Evolutionary conservation across 192 early-diverging fungal genomes (phyloP).

Genomic region (Backusella morwellensis): DNA sequence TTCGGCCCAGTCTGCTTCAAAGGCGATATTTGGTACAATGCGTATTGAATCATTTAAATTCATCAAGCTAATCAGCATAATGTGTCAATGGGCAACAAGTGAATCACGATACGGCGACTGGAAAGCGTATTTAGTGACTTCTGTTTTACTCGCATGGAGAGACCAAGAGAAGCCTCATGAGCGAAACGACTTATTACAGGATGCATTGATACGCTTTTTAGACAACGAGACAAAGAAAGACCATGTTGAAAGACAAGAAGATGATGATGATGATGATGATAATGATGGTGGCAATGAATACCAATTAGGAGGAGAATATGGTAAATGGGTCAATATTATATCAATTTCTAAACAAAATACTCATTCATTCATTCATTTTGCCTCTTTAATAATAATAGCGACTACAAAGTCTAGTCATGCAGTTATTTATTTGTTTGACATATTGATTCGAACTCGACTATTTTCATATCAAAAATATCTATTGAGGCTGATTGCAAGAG

Average conservation of each 20-base stretch:
- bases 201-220: constrained; percentile 49
- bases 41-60: not conserved
- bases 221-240: constrained; percentile 27
- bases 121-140: constrained; percentile 44
- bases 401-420: not conserved
- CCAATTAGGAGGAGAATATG: not conserved
- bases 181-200: constrained; percentile 36
- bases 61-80: constrained; percentile 29
- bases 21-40: constrained; percentile 11
- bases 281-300: not conserved
- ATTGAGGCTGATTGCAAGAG: constrained; percentile 55
- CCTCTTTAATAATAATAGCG: not conserved
- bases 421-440: constrained; percentile 46
- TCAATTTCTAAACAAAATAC: not conserved
- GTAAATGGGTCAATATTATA: not conserved
- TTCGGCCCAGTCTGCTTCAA: constrained; percentile 26
- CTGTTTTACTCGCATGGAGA: constrained; percentile 42
- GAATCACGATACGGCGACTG: constrained; percentile 44
- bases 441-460: constrained; percentile 49
- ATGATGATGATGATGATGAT: not conserved
- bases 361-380: not conserved
- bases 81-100: constrained; percentile 55
- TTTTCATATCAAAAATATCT: constrained; percentile 60
- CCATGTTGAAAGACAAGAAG: not conserved
- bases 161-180: constrained; percentile 19